Percentiles rank a stretch among this genome's conserved stretches.
These are phyloP conservation scores for Mycena crocata DNA, from an alignment of 768 basidiomycete species.

Conservation along the genomic window DNA sequence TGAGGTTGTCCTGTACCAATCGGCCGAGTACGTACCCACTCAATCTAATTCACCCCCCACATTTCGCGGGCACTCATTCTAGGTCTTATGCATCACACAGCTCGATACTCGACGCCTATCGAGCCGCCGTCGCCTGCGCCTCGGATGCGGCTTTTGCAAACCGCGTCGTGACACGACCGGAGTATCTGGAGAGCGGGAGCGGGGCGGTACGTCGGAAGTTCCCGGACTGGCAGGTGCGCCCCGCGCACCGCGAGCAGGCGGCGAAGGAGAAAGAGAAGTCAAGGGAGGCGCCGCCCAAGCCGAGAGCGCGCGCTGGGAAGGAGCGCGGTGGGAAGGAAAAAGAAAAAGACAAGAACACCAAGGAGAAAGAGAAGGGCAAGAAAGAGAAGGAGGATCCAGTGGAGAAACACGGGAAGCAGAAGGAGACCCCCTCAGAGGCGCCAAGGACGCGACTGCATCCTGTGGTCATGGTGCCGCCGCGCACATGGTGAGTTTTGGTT, in stretches of 20 bases:
- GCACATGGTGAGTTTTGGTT: too few species aligned
- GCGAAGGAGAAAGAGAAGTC: constrained; percentile 42
- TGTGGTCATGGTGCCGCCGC: too few species aligned
- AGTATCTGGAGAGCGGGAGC: constrained; percentile 89
- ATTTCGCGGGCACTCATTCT: too few species aligned
- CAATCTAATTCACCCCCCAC: constrained; percentile 28
- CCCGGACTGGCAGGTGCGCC: constrained; percentile 65
- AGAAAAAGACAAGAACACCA: too few species aligned
- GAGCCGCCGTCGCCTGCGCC: constrained; percentile 69
- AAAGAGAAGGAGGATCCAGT: constrained; percentile 47
- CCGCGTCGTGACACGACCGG: constrained; percentile 72
- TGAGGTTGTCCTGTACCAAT: constrained; percentile 78
- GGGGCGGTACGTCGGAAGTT: constrained; percentile 82
- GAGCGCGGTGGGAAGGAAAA: too few species aligned
- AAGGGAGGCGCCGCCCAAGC: too few species aligned
- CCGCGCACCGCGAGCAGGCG: not conserved
- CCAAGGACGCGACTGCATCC: too few species aligned
- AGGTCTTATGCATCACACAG: too few species aligned
- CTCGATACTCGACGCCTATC: constrained; percentile 75
- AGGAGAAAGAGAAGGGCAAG: constrained; percentile 48
- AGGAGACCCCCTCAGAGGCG: too few species aligned
- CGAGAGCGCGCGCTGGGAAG: too few species aligned
- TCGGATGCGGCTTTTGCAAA: constrained; percentile 61
- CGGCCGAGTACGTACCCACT: constrained; percentile 72
- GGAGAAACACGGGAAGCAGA: too few species aligned